These are phyloP conservation scores for Patellifolia procumbens DNA, from an alignment of 179 eudicot genomes.

Conservation along the genomic window DNA sequence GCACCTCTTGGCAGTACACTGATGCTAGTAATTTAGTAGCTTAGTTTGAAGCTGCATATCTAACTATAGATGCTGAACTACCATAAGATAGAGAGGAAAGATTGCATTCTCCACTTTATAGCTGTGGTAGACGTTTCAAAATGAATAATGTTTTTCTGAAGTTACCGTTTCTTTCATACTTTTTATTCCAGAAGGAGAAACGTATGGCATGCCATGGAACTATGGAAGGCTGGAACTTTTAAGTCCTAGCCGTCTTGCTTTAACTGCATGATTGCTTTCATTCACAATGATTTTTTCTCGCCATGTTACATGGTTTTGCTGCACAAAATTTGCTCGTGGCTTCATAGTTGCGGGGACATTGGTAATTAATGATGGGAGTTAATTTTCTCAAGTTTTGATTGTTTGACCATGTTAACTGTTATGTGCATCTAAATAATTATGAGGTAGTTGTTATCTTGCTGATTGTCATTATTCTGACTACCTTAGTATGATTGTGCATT, in stretches of 20 bases:
- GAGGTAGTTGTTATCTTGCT: not conserved
- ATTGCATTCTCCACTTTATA: not conserved
- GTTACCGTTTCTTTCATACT: not conserved
- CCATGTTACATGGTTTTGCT: not conserved
- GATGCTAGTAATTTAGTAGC: not conserved
- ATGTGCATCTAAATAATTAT: not conserved
- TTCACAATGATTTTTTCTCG: not conserved
- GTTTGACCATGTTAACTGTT: not conserved
- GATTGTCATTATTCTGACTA: slow-evolving; percentile 11
- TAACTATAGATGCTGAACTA: not conserved
- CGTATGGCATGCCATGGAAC: not conserved
- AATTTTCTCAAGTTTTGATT: not conserved
- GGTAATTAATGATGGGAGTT: not conserved
- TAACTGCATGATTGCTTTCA: not conserved
- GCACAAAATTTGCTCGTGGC: not conserved
- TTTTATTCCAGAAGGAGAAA: not conserved
- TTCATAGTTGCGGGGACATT: not conserved
- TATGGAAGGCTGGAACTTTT: not conserved
- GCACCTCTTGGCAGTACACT: not conserved
- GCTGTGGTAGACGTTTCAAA: not conserved
- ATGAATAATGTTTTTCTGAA: not conserved
- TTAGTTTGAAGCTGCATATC: slow-evolving; percentile 1
- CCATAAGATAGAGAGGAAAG: not conserved
- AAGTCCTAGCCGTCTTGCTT: not conserved
- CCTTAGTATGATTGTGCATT: slow-evolving; percentile 15